A percentile compares a stretch with the other conserved stretches of the same genome.
Evolutionary conservation across 768 basidiomycete species (phyloP).

Genomic region (Boletus huronensis): DNA sequence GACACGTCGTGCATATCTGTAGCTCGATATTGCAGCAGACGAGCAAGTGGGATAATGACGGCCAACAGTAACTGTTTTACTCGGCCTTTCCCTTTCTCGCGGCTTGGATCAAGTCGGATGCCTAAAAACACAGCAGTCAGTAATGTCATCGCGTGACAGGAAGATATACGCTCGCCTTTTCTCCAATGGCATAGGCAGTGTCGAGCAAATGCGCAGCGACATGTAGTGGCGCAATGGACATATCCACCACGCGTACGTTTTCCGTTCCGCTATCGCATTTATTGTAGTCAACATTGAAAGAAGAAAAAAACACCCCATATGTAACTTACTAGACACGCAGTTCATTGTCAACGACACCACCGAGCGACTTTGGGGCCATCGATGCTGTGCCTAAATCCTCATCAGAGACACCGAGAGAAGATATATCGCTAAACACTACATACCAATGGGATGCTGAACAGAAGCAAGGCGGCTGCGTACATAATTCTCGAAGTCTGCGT

Average conservation of each 20-base stretch:
- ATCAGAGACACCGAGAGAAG: background rate
- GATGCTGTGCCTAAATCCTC: constrained; percentile 12
- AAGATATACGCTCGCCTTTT: constrained; percentile 4
- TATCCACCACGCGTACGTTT: constrained; percentile 17
- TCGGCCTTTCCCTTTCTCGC: background rate
- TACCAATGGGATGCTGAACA: constrained; percentile 15
- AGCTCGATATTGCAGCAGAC: background rate
- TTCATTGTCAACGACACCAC: constrained; percentile 17
- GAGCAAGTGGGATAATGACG: background rate
- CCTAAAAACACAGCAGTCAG: constrained; percentile 6
- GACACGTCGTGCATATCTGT: background rate
- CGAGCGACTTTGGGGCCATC: constrained; percentile 17
- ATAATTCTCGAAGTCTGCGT: constrained; percentile 14
- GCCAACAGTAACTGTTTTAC: background rate
- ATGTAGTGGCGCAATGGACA: constrained; percentile 16
- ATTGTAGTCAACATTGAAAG: background rate
- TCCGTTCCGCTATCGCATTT: constrained; percentile 8
- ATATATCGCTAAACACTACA: background rate
- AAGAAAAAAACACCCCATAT: no score
- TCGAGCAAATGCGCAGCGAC: constrained; percentile 14
- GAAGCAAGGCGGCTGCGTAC: background rate
- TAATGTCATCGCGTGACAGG: background rate
- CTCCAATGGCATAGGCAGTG: constrained; percentile 19
- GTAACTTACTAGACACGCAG: constrained; percentile 15
- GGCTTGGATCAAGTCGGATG: constrained; percentile 10